Evolutionary conservation across 495 filamentous ascomycete species (phyloP).

Genomic region (Aspergillus steynii): DNA sequence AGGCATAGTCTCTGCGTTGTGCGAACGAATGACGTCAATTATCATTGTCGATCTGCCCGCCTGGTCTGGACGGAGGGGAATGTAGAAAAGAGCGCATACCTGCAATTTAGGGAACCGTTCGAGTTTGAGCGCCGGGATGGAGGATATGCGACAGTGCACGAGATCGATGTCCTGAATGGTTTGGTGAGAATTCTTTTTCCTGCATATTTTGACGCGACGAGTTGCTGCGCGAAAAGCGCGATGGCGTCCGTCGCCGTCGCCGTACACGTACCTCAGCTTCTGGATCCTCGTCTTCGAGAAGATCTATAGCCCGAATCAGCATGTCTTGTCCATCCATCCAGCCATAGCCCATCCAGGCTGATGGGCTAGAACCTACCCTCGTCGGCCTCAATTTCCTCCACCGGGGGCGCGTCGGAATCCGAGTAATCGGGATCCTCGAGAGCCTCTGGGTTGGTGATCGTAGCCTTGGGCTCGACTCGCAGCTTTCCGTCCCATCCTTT

Average conservation of each 20-base stretch:
- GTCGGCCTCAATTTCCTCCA: slow-evolving; percentile 76
- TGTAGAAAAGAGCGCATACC: slow-evolving; percentile 35
- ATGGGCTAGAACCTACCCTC: slow-evolving; percentile 60
- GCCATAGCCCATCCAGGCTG: neutral
- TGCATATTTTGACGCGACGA: neutral
- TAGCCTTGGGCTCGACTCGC: slow-evolving; percentile 63
- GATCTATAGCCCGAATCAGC: slow-evolving; percentile 45
- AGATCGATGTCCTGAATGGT: slow-evolving; percentile 76
- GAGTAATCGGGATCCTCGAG: slow-evolving; percentile 82
- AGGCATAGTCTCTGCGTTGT: slow-evolving; percentile 72
- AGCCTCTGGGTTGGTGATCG: slow-evolving; percentile 71
- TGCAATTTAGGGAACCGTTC: slow-evolving; percentile 77
- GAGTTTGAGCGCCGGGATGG: slow-evolving; percentile 73
- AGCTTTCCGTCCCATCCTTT: slow-evolving; percentile 96
- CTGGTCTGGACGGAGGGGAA: neutral
- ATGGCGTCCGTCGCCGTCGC: too few relatives aligned
- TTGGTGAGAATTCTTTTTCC: neutral
- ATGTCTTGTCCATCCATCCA: too few relatives aligned
- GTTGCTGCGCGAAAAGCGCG: neutral
- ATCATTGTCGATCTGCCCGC: neutral
- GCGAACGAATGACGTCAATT: neutral
- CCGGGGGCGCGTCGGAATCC: slow-evolving; percentile 74
- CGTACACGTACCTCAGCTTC: slow-evolving; percentile 52
- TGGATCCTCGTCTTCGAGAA: slow-evolving; percentile 63
- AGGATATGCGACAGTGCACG: slow-evolving; percentile 79